These are phyloP conservation scores for Baeospora myosura DNA, from an alignment of 1,284 basidiomycete genomes.

Conservation along the genomic window DNA sequence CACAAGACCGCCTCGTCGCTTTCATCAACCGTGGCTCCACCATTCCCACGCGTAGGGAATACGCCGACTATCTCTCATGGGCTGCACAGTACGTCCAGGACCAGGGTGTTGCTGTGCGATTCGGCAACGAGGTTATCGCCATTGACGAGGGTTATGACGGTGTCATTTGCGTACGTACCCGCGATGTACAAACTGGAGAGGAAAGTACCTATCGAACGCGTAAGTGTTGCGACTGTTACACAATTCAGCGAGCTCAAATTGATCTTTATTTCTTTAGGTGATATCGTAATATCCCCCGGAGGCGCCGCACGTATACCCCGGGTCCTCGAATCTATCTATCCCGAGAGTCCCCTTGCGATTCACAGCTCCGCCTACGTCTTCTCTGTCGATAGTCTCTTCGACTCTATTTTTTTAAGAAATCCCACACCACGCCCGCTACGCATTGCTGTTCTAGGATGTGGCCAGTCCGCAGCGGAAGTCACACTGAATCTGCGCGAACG, in stretches of 20 bases:
- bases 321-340: conserved; percentile 26
- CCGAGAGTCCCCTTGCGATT: conserved; percentile 30
- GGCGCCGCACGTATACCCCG: conserved; percentile 39
- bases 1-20: conserved; percentile 39
- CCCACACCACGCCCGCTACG: conserved; percentile 26
- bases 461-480: conserved; percentile 50
- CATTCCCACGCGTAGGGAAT: conserved; percentile 86
- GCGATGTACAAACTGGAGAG: conserved; percentile 28
- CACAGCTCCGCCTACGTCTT: conserved; percentile 40
- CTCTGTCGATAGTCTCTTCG: conserved; percentile 31
- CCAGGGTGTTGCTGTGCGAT: conserved; percentile 38
- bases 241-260: conserved; percentile 8
- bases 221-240: conserved; percentile 22
- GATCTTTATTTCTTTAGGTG: conserved; percentile 23
- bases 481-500: conserved; percentile 42
- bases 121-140: conserved; percentile 41
- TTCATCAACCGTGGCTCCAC: conserved; percentile 85
- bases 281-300: conserved; percentile 46
- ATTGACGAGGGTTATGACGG: conserved; percentile 28
- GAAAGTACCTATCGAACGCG: conserved; percentile 29
- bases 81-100: conserved; percentile 38
- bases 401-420: conserved; percentile 20
- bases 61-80: conserved; percentile 52
- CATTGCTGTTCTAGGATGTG: conserved; percentile 48
- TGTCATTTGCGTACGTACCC: conserved; percentile 33